A percentile compares a stretch with the other conserved stretches of the same genome.
Conservation (phyloP, 2,329 filamentous ascomycete species). For the Aspergillus sp. region DNA sequence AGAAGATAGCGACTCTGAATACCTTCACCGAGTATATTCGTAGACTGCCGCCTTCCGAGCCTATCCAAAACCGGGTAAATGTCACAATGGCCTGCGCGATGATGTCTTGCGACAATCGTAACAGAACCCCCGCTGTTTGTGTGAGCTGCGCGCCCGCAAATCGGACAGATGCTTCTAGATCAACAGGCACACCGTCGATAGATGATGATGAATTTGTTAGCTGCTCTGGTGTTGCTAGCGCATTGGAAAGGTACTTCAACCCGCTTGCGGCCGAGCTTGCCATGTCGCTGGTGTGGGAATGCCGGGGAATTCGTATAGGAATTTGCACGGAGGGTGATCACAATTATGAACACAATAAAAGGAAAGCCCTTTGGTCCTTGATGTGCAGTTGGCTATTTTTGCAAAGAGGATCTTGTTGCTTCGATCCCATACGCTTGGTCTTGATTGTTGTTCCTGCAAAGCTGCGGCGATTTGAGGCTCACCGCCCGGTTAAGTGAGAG, state of each 20-base stretch:
- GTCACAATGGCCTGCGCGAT: constrained; percentile 83
- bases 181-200: constrained; percentile 45
- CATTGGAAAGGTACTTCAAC: constrained; percentile 46
- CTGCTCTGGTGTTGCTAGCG: constrained; percentile 49
- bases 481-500: neutral
- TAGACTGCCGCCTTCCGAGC: constrained; percentile 48
- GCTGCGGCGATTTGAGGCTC: neutral
- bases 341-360: neutral
- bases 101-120: constrained; percentile 81
- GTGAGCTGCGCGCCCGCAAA: constrained; percentile 50
- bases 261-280: constrained; percentile 29
- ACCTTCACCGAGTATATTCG: constrained; percentile 48
- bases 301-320: neutral
- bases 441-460: neutral
- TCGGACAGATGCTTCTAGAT: constrained; percentile 47
- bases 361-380: neutral
- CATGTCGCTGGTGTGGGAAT: constrained; percentile 15
- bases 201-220: constrained; percentile 47
- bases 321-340: neutral
- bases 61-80: constrained; percentile 77
- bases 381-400: neutral
- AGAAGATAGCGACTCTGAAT: neutral
- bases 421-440: neutral
- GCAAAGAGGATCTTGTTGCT: neutral
- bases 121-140: constrained; percentile 61